Percentiles rank a stretch among this genome's conserved stretches.
Conservation (phyloP, 2,329 filamentous ascomycete genomes). For the Rutstroemia sp. region DNA sequence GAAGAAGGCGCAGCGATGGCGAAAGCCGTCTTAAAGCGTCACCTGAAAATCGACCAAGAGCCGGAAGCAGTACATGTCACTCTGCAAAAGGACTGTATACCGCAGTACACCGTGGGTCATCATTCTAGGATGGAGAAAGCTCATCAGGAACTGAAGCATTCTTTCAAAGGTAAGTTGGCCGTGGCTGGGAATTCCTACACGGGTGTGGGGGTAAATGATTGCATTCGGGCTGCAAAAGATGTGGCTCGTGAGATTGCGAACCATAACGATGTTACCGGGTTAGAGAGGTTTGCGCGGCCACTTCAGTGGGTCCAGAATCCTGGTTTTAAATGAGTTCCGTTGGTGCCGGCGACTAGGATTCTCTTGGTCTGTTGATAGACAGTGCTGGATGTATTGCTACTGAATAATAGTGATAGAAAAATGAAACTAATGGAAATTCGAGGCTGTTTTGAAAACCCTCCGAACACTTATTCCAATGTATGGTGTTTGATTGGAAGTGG, state of each 20-base stretch:
- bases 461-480: no score
- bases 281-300: constrained; percentile 24
- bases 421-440: no score
- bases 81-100: constrained; percentile 68
- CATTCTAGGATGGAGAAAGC: constrained; percentile 22
- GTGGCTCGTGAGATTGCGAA: constrained; percentile 38
- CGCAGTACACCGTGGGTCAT: constrained; percentile 83
- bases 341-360: no score
- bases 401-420: no score
- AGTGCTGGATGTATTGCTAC: no score
- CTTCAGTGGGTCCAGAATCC: background rate
- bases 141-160: constrained; percentile 23
- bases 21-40: constrained; percentile 58
- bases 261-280: constrained; percentile 30
- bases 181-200: constrained; percentile 44
- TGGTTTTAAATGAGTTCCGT: background rate
- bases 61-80: constrained; percentile 55
- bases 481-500: no score
- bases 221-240: constrained; percentile 48
- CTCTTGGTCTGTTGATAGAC: no score
- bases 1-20: constrained; percentile 65
- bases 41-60: constrained; percentile 60
- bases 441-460: no score
- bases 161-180: constrained; percentile 28
- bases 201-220: constrained; percentile 42